Evolutionary conservation across 345 rosid species (phyloP).

Genomic region (thale cress (Arabidopsis thaliana)): DNA sequence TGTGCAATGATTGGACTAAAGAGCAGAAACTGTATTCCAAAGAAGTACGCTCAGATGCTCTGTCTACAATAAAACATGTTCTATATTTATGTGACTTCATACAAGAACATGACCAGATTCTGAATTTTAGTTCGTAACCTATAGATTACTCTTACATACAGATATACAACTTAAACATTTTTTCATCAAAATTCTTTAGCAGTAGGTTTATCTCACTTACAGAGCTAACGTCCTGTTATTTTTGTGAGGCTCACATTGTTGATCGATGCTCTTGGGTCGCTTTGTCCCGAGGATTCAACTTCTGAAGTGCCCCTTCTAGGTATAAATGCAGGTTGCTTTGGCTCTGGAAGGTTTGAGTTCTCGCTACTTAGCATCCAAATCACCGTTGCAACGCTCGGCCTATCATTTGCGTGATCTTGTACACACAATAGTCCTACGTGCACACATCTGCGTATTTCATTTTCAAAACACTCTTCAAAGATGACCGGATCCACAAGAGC

Average conservation of each 20-base stretch:
- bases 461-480: slow-evolving; percentile 7
- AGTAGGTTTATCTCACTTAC: slow-evolving; percentile 11
- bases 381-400: slow-evolving; percentile 39
- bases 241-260: slow-evolving; percentile 34
- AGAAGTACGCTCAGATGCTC: neutral
- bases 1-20: neutral
- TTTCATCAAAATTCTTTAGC: neutral
- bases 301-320: slow-evolving; percentile 17
- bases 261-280: slow-evolving; percentile 17
- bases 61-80: neutral
- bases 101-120: slow-evolving; percentile 14
- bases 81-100: neutral
- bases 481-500: slow-evolving; percentile 27
- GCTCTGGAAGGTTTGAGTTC: slow-evolving; percentile 31
- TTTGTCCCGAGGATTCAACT: slow-evolving; percentile 6
- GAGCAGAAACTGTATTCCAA: neutral
- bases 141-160: neutral
- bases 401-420: slow-evolving; percentile 44
- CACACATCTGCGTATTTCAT: slow-evolving; percentile 32
- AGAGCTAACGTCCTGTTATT: slow-evolving; percentile 28
- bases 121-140: neutral
- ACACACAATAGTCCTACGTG: slow-evolving; percentile 40
- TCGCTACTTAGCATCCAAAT: slow-evolving; percentile 46
- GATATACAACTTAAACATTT: neutral
- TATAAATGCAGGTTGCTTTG: slow-evolving; percentile 40